Evolutionary conservation across 768 basidiomycete species (phyloP), one percentile per base, ranked within the genome.

Genomic region (Leucocoprinus leucothites): DNA sequence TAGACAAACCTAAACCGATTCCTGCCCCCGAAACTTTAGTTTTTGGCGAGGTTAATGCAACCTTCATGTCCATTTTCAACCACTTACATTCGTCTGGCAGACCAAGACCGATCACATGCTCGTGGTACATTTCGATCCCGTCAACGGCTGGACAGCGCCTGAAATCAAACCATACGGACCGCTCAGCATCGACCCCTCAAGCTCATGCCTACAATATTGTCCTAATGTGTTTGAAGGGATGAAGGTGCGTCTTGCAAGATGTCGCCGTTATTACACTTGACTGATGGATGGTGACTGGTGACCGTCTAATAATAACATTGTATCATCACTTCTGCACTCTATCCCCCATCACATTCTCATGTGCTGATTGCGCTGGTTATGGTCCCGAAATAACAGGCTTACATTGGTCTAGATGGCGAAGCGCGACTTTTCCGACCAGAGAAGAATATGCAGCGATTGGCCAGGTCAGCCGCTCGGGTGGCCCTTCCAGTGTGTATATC

Each of bases 191-290:
- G 87, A 91, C 61, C 91, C 91, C 4, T 81, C 84, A 53, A 63
- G 82, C 75, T 65, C 86, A 41, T 94, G 93, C 46, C 78, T 97
- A 59, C 94, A 97, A 63, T 96, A 96, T 70, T 88, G 87, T 8
- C 85, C 91, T 31, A 80, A 84, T 58, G 81, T 87, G 14, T 94
- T 97, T 63, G 94, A 97, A 69, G 91, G 94, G 7, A 85, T 96
- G 82, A 96, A 81, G 74, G 78, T 74, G 18, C 11, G 70, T 57
- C 11, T 24, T 1, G 38, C 45, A 13, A 19, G 3, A 14, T 14
- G 22, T 11, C n/a, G n/a, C 24, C 18, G 9, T 31, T 34, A 26
- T 34, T 34, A 34, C 19, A 48, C 18, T 34, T 14, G 45, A 18
- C 45, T 46, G 25, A 45, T 25, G 9, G 24, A 13, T 46, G 44